phyloP scores from a whole-genome alignment of 495 filamentous ascomycete genomes.

The Tuber magnatum region DNA sequence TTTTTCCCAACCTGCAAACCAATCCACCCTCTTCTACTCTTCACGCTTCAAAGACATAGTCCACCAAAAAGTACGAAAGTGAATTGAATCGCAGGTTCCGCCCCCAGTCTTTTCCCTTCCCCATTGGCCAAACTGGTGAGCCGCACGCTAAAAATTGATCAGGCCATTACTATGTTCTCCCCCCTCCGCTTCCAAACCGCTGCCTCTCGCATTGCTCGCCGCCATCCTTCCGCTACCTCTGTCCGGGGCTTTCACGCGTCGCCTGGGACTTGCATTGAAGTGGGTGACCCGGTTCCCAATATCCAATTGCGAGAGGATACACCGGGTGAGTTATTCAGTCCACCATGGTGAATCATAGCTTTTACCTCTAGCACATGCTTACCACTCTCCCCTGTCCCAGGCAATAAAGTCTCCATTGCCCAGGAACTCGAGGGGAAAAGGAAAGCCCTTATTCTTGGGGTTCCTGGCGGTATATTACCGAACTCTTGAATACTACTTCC shows the following conservation, averaged over 20 bases:
- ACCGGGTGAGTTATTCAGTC: conserved; percentile 37
- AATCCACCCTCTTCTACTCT: not conserved
- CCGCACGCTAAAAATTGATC: not conserved
- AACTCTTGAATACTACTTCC: not conserved
- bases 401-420: conserved; percentile 79
- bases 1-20: not conserved
- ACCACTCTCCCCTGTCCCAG: conserved; percentile 43
- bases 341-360: conserved; percentile 27
- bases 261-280: conserved; percentile 48
- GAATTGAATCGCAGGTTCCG: not conserved
- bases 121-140: not conserved
- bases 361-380: not conserved
- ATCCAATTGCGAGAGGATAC: conserved; percentile 57
- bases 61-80: not conserved
- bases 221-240: conserved; percentile 12
- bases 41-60: not conserved
- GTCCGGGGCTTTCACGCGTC: conserved; percentile 51
- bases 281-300: conserved; percentile 57
- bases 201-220: not conserved
- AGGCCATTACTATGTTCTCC: conserved; percentile 11
- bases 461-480: conserved; percentile 57
- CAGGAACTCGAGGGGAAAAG: conserved; percentile 59
- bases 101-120: not conserved
- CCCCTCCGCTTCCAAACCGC: conserved; percentile 13
- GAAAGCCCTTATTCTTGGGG: conserved; percentile 75